Percentiles rank a stretch among this genome's conserved stretches.
Conservation (phyloP, 1,284 basidiomycete genomes). For the Apiotrichum montevideense region DNA sequence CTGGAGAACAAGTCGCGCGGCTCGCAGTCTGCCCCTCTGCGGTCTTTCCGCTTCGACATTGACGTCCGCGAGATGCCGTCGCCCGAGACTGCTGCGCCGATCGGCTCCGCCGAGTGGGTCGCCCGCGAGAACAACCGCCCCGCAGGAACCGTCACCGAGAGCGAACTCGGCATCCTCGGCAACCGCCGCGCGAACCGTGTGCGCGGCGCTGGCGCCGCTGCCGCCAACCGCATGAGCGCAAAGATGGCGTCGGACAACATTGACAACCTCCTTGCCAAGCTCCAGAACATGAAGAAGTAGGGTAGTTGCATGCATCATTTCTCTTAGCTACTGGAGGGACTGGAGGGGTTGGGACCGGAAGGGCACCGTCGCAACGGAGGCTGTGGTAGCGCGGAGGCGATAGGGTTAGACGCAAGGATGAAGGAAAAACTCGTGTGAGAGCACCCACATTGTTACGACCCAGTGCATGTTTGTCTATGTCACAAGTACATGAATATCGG, state of each 20-base stretch:
- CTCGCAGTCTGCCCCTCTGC: constrained; percentile 24
- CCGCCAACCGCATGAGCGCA: not conserved
- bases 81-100: constrained; percentile 1
- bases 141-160: constrained; percentile 1
- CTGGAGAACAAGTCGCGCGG: constrained; percentile 3
- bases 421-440: no score
- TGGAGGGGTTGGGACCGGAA: no score
- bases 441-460: no score
- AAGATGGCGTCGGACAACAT: not conserved
- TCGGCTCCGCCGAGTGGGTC: constrained; percentile 12
- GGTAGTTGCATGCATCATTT: constrained; percentile 1
- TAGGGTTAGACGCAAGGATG: no score
- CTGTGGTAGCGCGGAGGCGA: no score
- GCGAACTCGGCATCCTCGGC: constrained; percentile 12
- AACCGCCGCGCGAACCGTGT: not conserved
- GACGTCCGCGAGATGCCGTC: constrained; percentile 16
- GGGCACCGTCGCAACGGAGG: no score
- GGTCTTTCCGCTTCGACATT: constrained; percentile 36
- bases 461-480: no score
- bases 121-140: constrained; percentile 4
- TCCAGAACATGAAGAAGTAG: constrained; percentile 1
- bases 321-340: constrained; percentile 2
- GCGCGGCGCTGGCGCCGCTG: constrained; percentile 1
- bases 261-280: constrained; percentile 5
- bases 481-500: no score